Conservation (phyloP, 129 eudicot species). For the Scalesia atractyloides region DNA sequence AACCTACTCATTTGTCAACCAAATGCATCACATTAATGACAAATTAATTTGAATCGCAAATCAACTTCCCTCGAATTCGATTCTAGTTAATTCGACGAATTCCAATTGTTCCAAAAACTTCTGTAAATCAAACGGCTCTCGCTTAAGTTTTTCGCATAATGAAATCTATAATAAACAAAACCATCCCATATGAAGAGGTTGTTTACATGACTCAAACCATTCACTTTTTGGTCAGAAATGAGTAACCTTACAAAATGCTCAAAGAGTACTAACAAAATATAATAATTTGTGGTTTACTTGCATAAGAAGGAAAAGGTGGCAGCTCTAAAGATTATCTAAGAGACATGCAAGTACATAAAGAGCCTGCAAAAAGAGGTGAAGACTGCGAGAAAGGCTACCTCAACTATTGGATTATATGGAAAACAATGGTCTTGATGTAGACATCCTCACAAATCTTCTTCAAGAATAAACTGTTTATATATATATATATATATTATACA, state of each 20-base stretch:
- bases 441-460: conserved; percentile 44
- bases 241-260: conserved; percentile 1
- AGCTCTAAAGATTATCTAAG: conserved; percentile 44
- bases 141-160: background rate
- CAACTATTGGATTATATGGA: conserved; percentile 40
- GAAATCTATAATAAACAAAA: background rate
- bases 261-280: background rate
- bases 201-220: background rate
- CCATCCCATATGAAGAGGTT: background rate
- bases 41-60: too few relatives aligned
- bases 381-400: conserved; percentile 39
- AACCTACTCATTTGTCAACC: too few relatives aligned
- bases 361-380: conserved; percentile 55
- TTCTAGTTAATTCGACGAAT: background rate
- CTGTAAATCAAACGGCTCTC: too few relatives aligned
- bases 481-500: too few relatives aligned
- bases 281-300: conserved; percentile 8
- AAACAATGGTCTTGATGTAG: conserved; percentile 38
- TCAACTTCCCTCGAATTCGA: background rate
- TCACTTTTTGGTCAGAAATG: background rate
- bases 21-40: too few relatives aligned
- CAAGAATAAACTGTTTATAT: conserved; percentile 26
- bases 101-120: background rate
- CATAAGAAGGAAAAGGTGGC: conserved; percentile 22
- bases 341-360: conserved; percentile 60